Evolutionary conservation across 1,284 basidiomycete species (phyloP), one percentile per base, ranked within the genome.

Genomic region (Puccinia coronata): DNA sequence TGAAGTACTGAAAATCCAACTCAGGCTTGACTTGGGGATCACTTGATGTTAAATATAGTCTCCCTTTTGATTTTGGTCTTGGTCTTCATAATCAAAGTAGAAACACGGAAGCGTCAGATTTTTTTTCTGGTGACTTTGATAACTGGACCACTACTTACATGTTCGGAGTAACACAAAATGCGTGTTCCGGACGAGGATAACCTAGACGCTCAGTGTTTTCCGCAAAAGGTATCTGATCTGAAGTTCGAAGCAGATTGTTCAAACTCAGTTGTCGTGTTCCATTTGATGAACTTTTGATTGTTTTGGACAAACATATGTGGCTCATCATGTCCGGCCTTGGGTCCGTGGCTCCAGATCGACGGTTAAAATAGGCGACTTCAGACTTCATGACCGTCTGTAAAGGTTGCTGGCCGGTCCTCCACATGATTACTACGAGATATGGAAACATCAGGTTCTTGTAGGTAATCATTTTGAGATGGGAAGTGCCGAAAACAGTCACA

Each of bases 1-100:
- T 88, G 83, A 89, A 89, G 84, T 88, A 89, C 70, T 87, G 87
- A 57, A 89, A 89, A 82, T 90, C 88, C 36, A 89, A 86, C 28
- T 86, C 85, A 0, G 89, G 88, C 49, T 88, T 85, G 20, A 84
- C 86, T 6, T 81, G 69, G 0, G 88, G 88, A 83, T 90, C 86
- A 47, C 83, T 83, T 1, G 87, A 87, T 0, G 84, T 85, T 55
- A 88, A 85, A 78, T 88, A 84, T 14, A 86, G 82, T 77, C 84
- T 84, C 41, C 86, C 86, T 63, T 83, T 83, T 0, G 84, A 84
- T 73, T 89, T 88, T 0, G 87, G 87, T 49, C 89, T 88, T 43
- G 84, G 83, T 55, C 76, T 79, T 31, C 34, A 41, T 41, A 12
- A 41, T 39, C 34, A 8, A 0, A 69, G 14, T 16, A 55, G 23